Evolutionary conservation across 805 yeast species (phyloP).

Genomic region (Candida cerambycidarum): DNA sequence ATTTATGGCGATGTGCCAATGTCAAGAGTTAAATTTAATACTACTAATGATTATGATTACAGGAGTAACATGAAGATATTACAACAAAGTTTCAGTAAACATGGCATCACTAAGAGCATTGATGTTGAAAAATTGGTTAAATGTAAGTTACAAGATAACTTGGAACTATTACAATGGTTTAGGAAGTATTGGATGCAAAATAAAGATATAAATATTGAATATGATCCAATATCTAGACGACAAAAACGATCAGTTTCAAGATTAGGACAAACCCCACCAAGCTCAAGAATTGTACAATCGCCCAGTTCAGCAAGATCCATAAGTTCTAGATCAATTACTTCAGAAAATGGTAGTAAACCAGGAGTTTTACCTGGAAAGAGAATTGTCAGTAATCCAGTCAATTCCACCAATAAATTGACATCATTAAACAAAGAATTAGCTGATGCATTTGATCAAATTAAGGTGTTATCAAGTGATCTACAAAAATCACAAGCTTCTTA

Average conservation of each 20-base stretch:
- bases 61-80: conserved; percentile 80
- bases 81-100: conserved; percentile 75
- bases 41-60: conserved; percentile 71
- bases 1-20: conserved; percentile 82
- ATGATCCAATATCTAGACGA: conserved; percentile 57
- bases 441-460: conserved; percentile 43
- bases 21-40: conserved; percentile 70
- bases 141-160: conserved; percentile 89
- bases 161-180: conserved; percentile 93
- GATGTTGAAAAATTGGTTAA: conserved; percentile 81
- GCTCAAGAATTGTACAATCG: conserved; percentile 7
- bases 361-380: conserved; percentile 10
- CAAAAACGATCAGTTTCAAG: conserved; percentile 8
- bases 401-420: neutral
- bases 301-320: conserved; percentile 5
- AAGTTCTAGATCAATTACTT: neutral
- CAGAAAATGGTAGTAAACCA: neutral
- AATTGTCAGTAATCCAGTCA: conserved; percentile 8
- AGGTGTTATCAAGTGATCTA: conserved; percentile 47
- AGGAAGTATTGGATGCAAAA: conserved; percentile 78
- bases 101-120: conserved; percentile 67
- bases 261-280: conserved; percentile 7
- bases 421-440: conserved; percentile 40
- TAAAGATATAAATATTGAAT: conserved; percentile 55
- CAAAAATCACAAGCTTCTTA: conserved; percentile 58